Evolutionary conservation across 2,329 filamentous ascomycete genomes (phyloP).

Genomic region (Cordyceps cicadae): DNA sequence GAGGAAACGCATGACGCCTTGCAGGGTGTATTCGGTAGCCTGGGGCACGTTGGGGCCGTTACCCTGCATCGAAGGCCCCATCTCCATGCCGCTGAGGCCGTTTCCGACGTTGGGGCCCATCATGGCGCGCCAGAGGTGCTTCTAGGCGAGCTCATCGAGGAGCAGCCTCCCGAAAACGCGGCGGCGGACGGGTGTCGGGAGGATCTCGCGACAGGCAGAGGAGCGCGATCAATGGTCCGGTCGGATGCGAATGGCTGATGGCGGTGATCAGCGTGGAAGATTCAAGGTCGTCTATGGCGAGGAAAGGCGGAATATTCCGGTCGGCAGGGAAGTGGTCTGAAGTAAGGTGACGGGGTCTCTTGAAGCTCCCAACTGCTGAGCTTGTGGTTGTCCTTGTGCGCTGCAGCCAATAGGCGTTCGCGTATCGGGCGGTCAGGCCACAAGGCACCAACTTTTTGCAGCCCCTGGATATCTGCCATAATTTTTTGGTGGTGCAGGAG

Average conservation of each 20-base stretch:
- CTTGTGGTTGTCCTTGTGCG: slow-evolving; percentile 12
- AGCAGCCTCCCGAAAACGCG: slow-evolving; percentile 16
- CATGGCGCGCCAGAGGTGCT: slow-evolving; percentile 27
- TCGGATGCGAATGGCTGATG: slow-evolving; percentile 5
- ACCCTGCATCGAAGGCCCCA: slow-evolving; percentile 36
- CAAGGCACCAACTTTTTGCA: slow-evolving; percentile 27
- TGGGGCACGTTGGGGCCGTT: slow-evolving; percentile 43
- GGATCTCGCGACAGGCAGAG: slow-evolving; percentile 16
- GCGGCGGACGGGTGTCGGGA: slow-evolving; percentile 1
- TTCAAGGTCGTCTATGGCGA: neutral
- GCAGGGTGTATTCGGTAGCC: slow-evolving; percentile 54
- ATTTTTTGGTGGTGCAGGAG: neutral
- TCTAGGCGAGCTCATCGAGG: slow-evolving; percentile 31
- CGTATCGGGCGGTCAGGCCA: slow-evolving; percentile 23
- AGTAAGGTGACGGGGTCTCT: neutral
- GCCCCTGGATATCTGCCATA: slow-evolving; percentile 4
- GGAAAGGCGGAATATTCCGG: neutral
- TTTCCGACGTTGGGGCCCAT: slow-evolving; percentile 37
- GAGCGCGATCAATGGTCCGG: slow-evolving; percentile 16
- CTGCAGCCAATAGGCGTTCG: slow-evolving; percentile 23
- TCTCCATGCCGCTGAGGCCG: slow-evolving; percentile 39
- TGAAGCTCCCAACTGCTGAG: slow-evolving; percentile 11
- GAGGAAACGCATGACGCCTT: slow-evolving; percentile 95
- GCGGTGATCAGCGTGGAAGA: neutral
- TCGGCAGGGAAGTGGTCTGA: neutral